Conservation (phyloP, 148 eudicot genomes). For the Rhododendron vialii region DNA sequence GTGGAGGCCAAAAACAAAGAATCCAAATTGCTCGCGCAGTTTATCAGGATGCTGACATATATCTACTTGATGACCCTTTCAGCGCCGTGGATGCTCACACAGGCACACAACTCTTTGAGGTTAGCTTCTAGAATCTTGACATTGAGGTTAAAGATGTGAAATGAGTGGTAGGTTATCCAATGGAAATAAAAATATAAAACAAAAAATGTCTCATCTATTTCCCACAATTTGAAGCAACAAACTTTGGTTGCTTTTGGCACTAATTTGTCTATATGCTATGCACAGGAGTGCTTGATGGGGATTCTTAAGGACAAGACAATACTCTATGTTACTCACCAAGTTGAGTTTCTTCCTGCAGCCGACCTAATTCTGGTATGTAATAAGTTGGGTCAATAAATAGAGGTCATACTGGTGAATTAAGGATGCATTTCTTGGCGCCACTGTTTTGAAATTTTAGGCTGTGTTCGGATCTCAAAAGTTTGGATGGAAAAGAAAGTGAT, state of each 20-base stretch:
- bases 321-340: conserved; percentile 92
- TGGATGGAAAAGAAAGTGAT: neutral
- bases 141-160: neutral
- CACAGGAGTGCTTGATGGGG: conserved; percentile 90
- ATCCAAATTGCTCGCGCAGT: conserved; percentile 98
- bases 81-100: conserved; percentile 99
- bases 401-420: neutral
- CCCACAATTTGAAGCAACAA: neutral
- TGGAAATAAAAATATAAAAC: neutral
- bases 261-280: neutral
- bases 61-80: conserved; percentile 95
- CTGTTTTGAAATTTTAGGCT: neutral
- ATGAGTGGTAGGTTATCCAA: neutral
- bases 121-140: conserved; percentile 15
- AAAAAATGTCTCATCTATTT: neutral
- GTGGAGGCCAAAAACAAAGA: conserved; percentile 98
- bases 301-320: conserved; percentile 83
- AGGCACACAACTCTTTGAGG: conserved; percentile 91
- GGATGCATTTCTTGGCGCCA: neutral
- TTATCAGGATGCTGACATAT: conserved; percentile 89
- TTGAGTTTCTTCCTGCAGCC: conserved; percentile 98
- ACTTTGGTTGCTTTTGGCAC: neutral
- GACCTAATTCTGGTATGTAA: conserved; percentile 82
- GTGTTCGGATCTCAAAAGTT: neutral
- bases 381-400: neutral